Evolutionary conservation across 2,329 filamentous ascomycete species (phyloP).

Genomic region (Alternaria sp.): DNA sequence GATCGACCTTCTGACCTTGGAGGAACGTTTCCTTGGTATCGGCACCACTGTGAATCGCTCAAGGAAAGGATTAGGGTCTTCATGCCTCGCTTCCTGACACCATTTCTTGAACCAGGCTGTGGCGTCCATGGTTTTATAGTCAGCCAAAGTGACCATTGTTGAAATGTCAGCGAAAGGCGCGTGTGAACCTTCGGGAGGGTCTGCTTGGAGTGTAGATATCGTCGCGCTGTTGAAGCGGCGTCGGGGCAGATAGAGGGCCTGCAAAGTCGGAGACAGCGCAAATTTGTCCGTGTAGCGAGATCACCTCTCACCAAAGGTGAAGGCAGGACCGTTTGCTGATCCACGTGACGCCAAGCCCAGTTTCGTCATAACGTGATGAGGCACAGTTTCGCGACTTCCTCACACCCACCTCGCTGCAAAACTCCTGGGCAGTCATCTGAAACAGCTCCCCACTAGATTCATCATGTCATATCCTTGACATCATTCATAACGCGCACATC

Average conservation of each 20-base stretch:
- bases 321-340: background rate
- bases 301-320: background rate
- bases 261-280: background rate
- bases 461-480: accelerated
- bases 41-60: no score
- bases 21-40: background rate
- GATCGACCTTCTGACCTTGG: background rate
- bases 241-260: accelerated
- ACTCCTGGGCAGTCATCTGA: accelerated
- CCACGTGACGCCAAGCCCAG: background rate
- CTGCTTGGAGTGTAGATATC: background rate
- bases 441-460: accelerated
- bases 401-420: background rate
- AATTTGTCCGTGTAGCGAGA: background rate
- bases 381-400: background rate
- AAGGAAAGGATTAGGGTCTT: no score
- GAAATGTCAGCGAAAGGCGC: background rate
- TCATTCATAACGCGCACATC: background rate
- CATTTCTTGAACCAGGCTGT: no score
- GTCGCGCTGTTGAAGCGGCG: background rate
- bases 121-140: no score
- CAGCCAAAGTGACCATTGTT: no score
- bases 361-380: background rate
- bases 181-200: background rate
- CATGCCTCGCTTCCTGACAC: no score